Percentiles rank a stretch among this genome's conserved stretches.
Evolutionary conservation across 1,139 yeast species (phyloP).

Genomic region (Candida pseudoviswanathii): DNA sequence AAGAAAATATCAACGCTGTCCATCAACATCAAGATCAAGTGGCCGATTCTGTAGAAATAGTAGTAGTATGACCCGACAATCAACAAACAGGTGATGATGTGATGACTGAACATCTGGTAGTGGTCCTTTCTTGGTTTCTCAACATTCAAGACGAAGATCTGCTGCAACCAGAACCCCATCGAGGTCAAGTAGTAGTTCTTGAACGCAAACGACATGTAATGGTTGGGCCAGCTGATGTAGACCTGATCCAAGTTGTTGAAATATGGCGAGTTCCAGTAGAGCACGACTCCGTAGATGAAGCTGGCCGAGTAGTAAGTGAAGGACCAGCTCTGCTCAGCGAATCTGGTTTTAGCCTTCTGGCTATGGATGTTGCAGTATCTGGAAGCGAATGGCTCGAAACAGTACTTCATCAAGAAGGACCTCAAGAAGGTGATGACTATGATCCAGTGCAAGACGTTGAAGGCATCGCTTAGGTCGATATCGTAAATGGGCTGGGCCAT

Average conservation of each 20-base stretch:
- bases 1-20: conserved; percentile 78
- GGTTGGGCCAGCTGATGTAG: conserved; percentile 80
- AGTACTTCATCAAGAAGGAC: conserved; percentile 58
- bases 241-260: conserved; percentile 59
- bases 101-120: conserved; percentile 85
- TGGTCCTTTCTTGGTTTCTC: conserved; percentile 84
- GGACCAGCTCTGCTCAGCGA: conserved; percentile 89
- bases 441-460: conserved; percentile 57
- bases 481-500: conserved; percentile 43
- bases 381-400: conserved; percentile 60
- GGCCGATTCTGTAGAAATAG: conserved; percentile 77
- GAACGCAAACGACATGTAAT: conserved; percentile 46
- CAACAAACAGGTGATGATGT: conserved; percentile 72
- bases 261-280: conserved; percentile 63
- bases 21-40: conserved; percentile 76
- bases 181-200: conserved; percentile 75
- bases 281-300: conserved; percentile 57
- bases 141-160: conserved; percentile 71
- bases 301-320: conserved; percentile 61
- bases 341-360: conserved; percentile 59
- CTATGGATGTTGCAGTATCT: conserved; percentile 47
- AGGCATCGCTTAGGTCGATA: conserved; percentile 59
- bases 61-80: conserved; percentile 73
- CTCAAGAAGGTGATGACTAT: conserved; percentile 61
- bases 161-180: conserved; percentile 80